These are phyloP conservation scores for Lagenidium giganteum DNA, from an alignment of 352 stramenopile genomes.

Conservation along the genomic window DNA sequence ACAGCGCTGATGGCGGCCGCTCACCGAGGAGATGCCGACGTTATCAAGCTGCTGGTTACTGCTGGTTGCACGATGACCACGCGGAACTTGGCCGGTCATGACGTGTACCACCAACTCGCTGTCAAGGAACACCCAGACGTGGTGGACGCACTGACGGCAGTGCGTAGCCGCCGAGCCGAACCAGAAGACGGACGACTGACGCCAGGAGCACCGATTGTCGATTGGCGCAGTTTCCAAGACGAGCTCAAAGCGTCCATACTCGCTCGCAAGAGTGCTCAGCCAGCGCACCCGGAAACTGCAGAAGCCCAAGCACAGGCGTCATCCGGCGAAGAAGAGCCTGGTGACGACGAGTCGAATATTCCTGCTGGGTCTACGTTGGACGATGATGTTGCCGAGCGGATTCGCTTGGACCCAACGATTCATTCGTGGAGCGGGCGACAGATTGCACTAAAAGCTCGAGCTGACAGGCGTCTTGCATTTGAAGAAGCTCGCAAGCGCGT, in stretches of 20 bases:
- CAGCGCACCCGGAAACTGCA: too few relatives aligned
- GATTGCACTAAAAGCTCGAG: conserved; percentile 29
- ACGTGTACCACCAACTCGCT: conserved; percentile 37
- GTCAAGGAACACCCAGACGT: conserved; percentile 37
- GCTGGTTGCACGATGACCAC: conserved; percentile 29
- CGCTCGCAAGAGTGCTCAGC: too few relatives aligned
- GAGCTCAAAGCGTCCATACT: too few relatives aligned
- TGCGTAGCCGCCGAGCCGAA: too few relatives aligned
- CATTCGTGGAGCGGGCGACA: conserved; percentile 33
- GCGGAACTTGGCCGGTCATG: conserved; percentile 35
- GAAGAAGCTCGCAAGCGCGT: conserved; percentile 39
- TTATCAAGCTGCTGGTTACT: conserved; percentile 34
- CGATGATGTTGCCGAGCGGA: conserved; percentile 4
- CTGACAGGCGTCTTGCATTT: too few relatives aligned
- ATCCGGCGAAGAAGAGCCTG: too few relatives aligned
- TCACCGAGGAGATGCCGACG: conserved; percentile 28
- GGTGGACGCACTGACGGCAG: conserved; percentile 25
- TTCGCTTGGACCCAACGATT: conserved; percentile 12
- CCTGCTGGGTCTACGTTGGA: too few relatives aligned
- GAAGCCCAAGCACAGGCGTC: too few relatives aligned
- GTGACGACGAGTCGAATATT: too few relatives aligned
- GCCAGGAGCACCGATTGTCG: too few relatives aligned
- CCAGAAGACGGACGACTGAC: too few relatives aligned
- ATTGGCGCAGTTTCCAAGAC: too few relatives aligned
- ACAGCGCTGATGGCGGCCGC: conserved; percentile 41